Evolutionary conservation across 345 rosid species (phyloP).

Genomic region (Lepidium sativum): DNA sequence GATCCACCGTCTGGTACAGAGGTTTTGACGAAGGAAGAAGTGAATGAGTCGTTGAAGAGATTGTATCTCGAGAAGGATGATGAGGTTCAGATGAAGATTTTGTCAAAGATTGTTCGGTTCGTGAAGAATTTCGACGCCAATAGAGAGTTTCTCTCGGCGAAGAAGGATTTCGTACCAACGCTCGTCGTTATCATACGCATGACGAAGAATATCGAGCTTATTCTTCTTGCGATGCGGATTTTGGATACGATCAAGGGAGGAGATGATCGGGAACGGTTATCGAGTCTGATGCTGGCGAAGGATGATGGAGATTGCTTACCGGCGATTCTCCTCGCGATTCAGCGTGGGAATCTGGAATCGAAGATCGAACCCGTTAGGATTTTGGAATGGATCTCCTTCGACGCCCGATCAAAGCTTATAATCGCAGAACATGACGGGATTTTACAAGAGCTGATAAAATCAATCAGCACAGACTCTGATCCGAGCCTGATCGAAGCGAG

Average conservation of each 20-base stretch:
- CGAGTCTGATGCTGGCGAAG: constrained; percentile 31
- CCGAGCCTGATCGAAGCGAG: constrained; percentile 42
- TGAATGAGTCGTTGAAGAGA: constrained; percentile 21
- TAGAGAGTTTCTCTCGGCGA: constrained; percentile 37
- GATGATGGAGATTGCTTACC: constrained; percentile 28
- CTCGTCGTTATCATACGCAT: constrained; percentile 36
- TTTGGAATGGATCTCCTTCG: constrained; percentile 48
- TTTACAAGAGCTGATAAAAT: constrained; percentile 35
- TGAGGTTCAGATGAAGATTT: constrained; percentile 4
- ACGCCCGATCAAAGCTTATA: constrained; percentile 40
- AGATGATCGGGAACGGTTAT: constrained; percentile 34
- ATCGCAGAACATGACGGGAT: constrained; percentile 58
- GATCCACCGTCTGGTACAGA: background rate
- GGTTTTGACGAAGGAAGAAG: constrained; percentile 28
- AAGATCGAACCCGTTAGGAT: constrained; percentile 48
- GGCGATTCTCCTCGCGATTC: constrained; percentile 40
- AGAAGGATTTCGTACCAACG: constrained; percentile 40
- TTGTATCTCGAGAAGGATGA: constrained; percentile 8
- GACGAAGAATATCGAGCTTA: constrained; percentile 18
- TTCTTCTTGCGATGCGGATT: constrained; percentile 38
- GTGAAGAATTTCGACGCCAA: constrained; percentile 50
- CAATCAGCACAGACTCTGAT: constrained; percentile 35
- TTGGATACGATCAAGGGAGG: constrained; percentile 33
- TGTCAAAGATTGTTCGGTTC: constrained; percentile 38
- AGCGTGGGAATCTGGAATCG: constrained; percentile 36